Evolutionary conservation across 805 yeast genomes (phyloP), one percentile per base, ranked within the genome.

Genomic region (Nakazawaea holstii): DNA sequence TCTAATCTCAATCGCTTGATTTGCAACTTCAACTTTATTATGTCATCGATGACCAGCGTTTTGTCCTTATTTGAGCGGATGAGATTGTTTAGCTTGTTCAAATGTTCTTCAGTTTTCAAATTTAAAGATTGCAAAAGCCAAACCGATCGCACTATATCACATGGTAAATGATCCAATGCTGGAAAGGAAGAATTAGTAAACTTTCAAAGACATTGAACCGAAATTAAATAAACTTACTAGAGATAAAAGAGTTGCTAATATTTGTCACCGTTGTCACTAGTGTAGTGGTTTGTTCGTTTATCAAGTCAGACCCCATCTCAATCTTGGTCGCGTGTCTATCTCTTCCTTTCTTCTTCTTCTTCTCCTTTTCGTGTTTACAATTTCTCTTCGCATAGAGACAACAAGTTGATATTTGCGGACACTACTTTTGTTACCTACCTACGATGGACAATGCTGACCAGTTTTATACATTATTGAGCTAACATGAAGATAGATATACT

Each of bases 141-240:
- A 40, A 67, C 46, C 3, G 66, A 63, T 37, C 69, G 50, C 17
- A 64, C 66, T 8, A 67, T 51, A 45, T 67, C 72, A 49, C 72
- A 67, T 1, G 72, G 72, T 13, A 67, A 45, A 48, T 67, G 72
- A 48, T 67, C 72, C 45, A 67, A 43, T 2, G 55, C 55, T 52
- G 36, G 2, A 14, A 11, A 6, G 14, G 3, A n/a, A 32, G 20
- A 27, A 52, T 27, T 27, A 14, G 27, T 31, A 13, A 33, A 8
- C 30, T 10, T 35, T 1, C 11, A 20, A 20, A 5, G 30, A 8
- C 11, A 11, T 8, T n/a, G 28, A 41, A 31, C 13, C 8, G 32
- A 6, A 14, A 15, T 8, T 2, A 10, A 13, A 39, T 4, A 11
- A n/a, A 47, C 50, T 37, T 35, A 9, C 65, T 62, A 7, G 68